Percentiles rank a stretch among this genome's conserved stretches.
Evolutionary conservation across 2,329 filamentous ascomycete species (phyloP).

Genomic region (Beauveria caledonica): DNA sequence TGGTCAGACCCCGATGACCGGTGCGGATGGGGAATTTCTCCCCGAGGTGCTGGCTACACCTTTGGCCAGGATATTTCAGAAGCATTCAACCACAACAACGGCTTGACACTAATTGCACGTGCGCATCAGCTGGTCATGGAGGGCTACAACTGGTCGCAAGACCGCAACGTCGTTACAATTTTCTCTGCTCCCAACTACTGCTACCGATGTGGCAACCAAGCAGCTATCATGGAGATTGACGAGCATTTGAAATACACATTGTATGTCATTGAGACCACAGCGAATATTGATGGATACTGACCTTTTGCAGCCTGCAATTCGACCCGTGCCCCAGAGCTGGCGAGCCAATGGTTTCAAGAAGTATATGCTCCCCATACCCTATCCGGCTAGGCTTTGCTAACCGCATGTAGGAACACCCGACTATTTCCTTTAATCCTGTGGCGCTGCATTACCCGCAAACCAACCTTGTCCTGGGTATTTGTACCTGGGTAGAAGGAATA

Average conservation of each 20-base stretch:
- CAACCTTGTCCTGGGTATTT: not conserved
- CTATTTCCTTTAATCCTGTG: conserved; percentile 78
- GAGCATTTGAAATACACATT: conserved; percentile 99
- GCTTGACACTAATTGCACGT: conserved; percentile 86
- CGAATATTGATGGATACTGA: conserved; percentile 18
- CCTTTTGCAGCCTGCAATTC: conserved; percentile 75
- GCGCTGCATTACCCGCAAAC: conserved; percentile 11
- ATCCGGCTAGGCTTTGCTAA: not conserved
- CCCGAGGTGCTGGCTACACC: conserved; percentile 88
- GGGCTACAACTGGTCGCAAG: conserved; percentile 99
- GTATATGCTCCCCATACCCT: conserved; percentile 36
- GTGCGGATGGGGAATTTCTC: conserved; percentile 93
- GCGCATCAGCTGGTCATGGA: conserved; percentile 99
- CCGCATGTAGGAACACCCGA: conserved; percentile 66
- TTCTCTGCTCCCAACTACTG: conserved; percentile 97
- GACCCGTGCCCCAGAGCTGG: conserved; percentile 95
- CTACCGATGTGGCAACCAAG: conserved; percentile 97
- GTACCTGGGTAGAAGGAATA: conserved; percentile 13
- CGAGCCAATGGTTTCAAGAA: conserved; percentile 97
- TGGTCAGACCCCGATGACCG: conserved; percentile 98
- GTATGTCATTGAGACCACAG: conserved; percentile 47
- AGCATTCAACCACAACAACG: conserved; percentile 99
- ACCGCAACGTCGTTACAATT: conserved; percentile 95
- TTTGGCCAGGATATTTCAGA: conserved; percentile 97
- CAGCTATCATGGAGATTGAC: conserved; percentile 99